Percentiles rank a stretch among this genome's conserved stretches.
Conservation (phyloP, 768 basidiomycete species). For the Rhodotorula paludigena region DNA sequence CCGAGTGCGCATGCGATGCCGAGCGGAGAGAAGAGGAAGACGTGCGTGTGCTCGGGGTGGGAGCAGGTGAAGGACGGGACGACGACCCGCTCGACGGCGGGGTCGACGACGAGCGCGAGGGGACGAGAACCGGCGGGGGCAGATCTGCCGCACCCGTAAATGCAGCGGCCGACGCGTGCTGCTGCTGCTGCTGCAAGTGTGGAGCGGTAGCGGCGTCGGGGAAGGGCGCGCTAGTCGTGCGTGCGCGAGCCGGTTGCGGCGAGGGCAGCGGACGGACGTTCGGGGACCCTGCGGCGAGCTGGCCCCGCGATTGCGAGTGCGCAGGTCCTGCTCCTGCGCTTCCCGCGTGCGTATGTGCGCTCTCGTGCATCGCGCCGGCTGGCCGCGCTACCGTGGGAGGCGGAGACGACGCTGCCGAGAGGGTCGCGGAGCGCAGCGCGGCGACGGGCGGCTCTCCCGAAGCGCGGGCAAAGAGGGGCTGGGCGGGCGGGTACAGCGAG, state of each 20-base stretch:
- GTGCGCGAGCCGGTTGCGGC: neutral
- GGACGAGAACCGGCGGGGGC: conserved; percentile 4
- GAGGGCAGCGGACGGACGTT: neutral
- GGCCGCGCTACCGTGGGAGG: neutral
- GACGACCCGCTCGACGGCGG: neutral
- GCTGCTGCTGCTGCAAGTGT: neutral
- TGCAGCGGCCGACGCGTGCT: neutral
- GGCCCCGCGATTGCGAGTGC: too few species aligned
- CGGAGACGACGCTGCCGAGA: neutral
- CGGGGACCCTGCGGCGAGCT: neutral
- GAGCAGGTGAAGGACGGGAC: conserved; percentile 5
- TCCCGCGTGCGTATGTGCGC: neutral
- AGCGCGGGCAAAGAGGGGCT: neutral
- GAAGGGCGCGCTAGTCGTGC: conserved; percentile 3
- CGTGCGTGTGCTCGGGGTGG: neutral
- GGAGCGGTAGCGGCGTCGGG: neutral
- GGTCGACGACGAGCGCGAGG: conserved; percentile 19
- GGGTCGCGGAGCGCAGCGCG: neutral
- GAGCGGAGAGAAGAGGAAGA: conserved; percentile 1
- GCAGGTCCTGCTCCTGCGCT: too few species aligned
- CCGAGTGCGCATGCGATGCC: neutral
- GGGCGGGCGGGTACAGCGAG: conserved; percentile 6
- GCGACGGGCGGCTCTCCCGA: neutral
- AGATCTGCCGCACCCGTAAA: conserved; percentile 2
- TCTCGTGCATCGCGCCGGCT: neutral